Evolutionary conservation across 305 asterid genomes (phyloP).

Genomic region (Fraxinus sp.): DNA sequence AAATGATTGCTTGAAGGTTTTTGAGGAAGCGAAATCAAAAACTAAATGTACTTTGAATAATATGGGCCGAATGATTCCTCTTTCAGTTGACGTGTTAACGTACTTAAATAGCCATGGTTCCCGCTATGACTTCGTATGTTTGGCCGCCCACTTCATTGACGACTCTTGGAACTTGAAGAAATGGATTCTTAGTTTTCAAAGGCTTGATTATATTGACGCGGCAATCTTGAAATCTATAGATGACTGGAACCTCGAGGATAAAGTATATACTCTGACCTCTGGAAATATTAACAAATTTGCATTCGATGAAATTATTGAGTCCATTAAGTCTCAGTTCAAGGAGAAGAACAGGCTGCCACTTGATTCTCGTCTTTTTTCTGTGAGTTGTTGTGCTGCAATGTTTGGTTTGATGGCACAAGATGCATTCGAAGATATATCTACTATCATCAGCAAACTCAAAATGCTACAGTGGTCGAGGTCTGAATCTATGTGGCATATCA

Average conservation of each 20-base stretch:
- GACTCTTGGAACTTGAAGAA: neutral
- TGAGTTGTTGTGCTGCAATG: constrained; percentile 5
- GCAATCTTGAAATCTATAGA: neutral
- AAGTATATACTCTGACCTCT: neutral
- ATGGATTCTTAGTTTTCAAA: neutral
- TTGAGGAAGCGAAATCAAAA: neutral
- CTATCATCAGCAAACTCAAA: neutral
- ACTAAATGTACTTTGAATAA: neutral
- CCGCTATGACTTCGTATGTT: neutral
- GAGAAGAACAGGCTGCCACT: neutral
- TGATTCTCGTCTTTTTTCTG: neutral
- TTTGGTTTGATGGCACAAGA: neutral
- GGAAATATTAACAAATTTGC: neutral
- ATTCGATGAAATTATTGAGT: neutral
- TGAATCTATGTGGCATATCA: neutral
- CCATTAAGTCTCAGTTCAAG: neutral
- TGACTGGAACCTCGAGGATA: neutral
- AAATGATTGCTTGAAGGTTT: neutral
- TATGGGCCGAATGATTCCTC: neutral
- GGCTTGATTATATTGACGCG: neutral
- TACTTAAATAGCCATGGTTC: neutral
- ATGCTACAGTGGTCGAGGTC: neutral
- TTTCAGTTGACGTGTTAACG: constrained; percentile 2
- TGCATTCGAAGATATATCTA: neutral
- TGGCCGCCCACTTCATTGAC: neutral